Evolutionary conservation across 225 moss, liverwort and hornwort species (phyloP), one percentile per base, ranked within the genome.

Genomic region (Sphagnum tenellum): DNA sequence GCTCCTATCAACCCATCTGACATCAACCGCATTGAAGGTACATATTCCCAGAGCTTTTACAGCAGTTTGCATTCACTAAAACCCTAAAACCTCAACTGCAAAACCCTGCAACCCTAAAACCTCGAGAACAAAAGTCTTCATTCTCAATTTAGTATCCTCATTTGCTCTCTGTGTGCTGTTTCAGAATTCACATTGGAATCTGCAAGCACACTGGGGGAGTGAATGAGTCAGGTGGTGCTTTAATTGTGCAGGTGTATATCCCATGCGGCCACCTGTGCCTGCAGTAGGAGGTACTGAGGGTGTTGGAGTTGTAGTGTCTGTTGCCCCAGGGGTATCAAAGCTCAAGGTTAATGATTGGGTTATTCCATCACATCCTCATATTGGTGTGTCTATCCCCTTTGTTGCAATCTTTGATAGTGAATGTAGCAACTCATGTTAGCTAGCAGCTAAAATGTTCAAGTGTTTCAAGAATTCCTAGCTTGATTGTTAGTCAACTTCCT

Each of bases 1-100:
- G 86, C 90, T 9, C 94, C 94, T 5, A 94, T 91, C 63, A 94
- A 94, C 73, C 94, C 94, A 64, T 90, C 94, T 64, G 94, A 94
- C 65, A 85, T 94, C 71, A 94, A 94, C 66, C 89, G 81, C 57
- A 81, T 94, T 44, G 94, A 94, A 89, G 94, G 94, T 94, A 7
- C 53, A 6, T 6, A 10, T 56, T 56, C 29, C 29, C 29, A 29
- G 29, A 29, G 29, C 29, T 29, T 29, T 29, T 29, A 29, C 29
- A 29, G 29, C 29, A 29, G 29, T 29, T 29, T 29, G 29, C 29
- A 29, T 29, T 29, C 29, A 29, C 29, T 29, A 29, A 29, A 29
- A 29, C 29, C 29, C 29, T 29, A 29, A 29, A 29, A 29, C 29
- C 29, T 29, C 29, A 29, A 29, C 0, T 29, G 29, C 29, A 29